Conservation (phyloP, 2,329 filamentous ascomycete species). For the Westerdykella sp. region DNA sequence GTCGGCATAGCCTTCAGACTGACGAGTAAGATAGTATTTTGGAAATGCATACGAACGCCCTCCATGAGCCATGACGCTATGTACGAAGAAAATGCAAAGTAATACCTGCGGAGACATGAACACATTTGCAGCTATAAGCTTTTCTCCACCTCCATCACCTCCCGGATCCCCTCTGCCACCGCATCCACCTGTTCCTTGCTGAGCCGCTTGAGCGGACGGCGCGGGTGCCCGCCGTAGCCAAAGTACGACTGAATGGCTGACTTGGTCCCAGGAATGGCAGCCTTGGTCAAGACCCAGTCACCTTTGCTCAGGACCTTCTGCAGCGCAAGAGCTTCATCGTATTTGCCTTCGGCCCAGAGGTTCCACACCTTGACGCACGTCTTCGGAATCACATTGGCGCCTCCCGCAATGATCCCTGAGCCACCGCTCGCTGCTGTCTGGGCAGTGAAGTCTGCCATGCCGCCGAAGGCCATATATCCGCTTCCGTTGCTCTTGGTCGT, state of each 20-base stretch:
- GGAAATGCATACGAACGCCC: too few relatives aligned
- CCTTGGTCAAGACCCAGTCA: slow-evolving; percentile 78
- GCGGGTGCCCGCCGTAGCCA: slow-evolving; percentile 73
- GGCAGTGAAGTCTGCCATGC: slow-evolving; percentile 80
- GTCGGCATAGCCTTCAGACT: too few relatives aligned
- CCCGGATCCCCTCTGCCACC: slow-evolving; percentile 41
- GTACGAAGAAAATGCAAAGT: too few relatives aligned
- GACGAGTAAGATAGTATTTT: too few relatives aligned
- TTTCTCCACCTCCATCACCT: slow-evolving; percentile 61
- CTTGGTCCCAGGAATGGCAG: slow-evolving; percentile 82
- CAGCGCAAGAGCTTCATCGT: slow-evolving; percentile 65
- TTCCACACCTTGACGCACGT: slow-evolving; percentile 73
- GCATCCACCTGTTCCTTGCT: slow-evolving; percentile 49
- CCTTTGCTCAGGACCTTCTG: slow-evolving; percentile 73
- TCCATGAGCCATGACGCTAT: too few relatives aligned
- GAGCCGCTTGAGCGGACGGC: slow-evolving; percentile 64
- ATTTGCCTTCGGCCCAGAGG: slow-evolving; percentile 65
- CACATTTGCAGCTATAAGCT: slow-evolving; percentile 23
- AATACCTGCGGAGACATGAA: too few relatives aligned
- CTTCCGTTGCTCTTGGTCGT: slow-evolving; percentile 49
- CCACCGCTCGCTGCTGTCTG: slow-evolving; percentile 75
- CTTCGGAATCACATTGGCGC: slow-evolving; percentile 81
- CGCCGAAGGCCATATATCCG: slow-evolving; percentile 77
- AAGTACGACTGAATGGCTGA: slow-evolving; percentile 72
- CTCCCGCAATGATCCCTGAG: slow-evolving; percentile 77